Evolutionary conservation across 805 yeast species (phyloP).

Genomic region (Schizosaccharomyces japonicus): DNA sequence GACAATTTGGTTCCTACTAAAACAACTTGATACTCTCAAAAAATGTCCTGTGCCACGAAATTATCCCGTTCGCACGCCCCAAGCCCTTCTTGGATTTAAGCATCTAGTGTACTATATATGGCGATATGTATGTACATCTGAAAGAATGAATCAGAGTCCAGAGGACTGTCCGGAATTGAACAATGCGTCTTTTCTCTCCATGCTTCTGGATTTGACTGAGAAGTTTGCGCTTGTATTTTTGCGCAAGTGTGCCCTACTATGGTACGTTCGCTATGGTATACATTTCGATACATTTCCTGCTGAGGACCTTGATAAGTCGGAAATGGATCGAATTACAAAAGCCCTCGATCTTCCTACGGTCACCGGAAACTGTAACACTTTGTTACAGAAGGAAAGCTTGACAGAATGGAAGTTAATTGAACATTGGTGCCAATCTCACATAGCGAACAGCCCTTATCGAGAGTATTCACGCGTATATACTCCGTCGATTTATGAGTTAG

Average conservation of each 20-base stretch:
- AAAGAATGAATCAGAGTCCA: background rate
- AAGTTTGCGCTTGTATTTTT: constrained; percentile 40
- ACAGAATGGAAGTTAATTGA: background rate
- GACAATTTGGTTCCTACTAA: background rate
- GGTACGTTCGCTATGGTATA: constrained; percentile 18
- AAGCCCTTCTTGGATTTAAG: background rate
- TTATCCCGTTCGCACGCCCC: too few species aligned
- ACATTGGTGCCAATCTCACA: background rate
- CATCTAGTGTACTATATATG: background rate
- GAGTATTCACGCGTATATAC: constrained; percentile 16
- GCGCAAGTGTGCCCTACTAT: constrained; percentile 35
- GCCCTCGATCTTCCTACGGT: background rate
- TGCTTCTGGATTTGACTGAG: background rate
- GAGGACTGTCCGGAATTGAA: background rate
- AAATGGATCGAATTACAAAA: background rate
- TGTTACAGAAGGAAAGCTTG: background rate
- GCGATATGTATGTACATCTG: background rate
- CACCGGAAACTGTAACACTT: background rate
- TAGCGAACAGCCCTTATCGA: background rate
- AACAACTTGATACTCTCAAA: background rate
- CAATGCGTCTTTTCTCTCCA: background rate
- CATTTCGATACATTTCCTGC: background rate
- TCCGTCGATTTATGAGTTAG: constrained; percentile 40
- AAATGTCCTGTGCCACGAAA: background rate
- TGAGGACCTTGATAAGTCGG: background rate